Evolutionary conservation across 73 alveolate species (phyloP), one percentile per base, ranked within the genome.

Genomic region (Paramecium sonneborni): DNA sequence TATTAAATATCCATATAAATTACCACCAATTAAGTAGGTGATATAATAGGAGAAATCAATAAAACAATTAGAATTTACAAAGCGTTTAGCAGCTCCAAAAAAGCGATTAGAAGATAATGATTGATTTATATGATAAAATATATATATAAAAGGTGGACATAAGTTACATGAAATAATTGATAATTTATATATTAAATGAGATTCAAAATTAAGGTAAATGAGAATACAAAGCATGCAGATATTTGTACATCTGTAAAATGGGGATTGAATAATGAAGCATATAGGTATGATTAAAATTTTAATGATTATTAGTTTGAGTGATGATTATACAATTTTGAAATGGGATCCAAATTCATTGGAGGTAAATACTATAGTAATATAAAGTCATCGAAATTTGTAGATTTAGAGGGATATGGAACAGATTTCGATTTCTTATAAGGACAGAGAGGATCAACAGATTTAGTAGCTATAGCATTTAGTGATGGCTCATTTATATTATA

Each of bases 311-410:
- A 92, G 96, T 76, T 89, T 96, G 58, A 85, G 97, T 37, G 99
- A 98, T 70, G 99, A 97, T 86, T 92, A 93, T 93, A 92, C 98
- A 35, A 95, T 96, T 24, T 85, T 76, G 95, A 94, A 93, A 85
- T 98, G 99, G 99, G 99, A 98, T 92, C 95, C 95, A 76, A 96
- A 95, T 89, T 98, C 99, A 18, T 98, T 97, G 57, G 95, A 93
- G 74, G 95, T 85, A 62, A 67, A 62, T 32, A 21, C 12, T 12
- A n/a, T 30, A 11, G 18, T 21, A 86, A 24, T 24, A 2, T n/a
- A 11, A 39, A 92, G 85, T 92, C 68, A 41, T 58, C 86, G 57
- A 95, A 95, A 72, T 92, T 96, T 76, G 74, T 97, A 93, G 98
- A 96, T 39, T 82, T 97, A 20, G 99, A 98, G 20, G 92, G 86